Conservation (phyloP, 1,284 basidiomycete genomes). For the Fomitopsis betulina region DNA sequence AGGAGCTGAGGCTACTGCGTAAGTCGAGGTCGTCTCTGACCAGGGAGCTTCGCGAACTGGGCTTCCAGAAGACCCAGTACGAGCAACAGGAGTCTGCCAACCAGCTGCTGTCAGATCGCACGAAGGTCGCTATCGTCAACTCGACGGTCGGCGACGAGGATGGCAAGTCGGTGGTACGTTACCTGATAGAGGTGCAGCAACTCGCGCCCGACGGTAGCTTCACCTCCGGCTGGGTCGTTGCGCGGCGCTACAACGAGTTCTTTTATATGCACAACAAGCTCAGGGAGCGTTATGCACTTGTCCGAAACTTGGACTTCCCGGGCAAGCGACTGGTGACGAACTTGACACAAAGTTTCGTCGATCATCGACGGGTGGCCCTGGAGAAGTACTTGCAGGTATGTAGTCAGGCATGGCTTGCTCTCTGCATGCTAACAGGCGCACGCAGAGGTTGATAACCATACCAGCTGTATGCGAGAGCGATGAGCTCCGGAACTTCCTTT, state of each 20-base stretch:
- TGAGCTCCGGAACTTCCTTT: slow-evolving; percentile 84
- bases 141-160: slow-evolving; percentile 77
- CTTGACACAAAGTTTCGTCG: slow-evolving; percentile 80
- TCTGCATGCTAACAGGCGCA: not conserved
- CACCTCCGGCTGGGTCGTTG: slow-evolving; percentile 86
- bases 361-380: slow-evolving; percentile 71
- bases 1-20: slow-evolving; percentile 79
- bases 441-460: slow-evolving; percentile 69
- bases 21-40: slow-evolving; percentile 80
- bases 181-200: slow-evolving; percentile 90
- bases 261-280: slow-evolving; percentile 83
- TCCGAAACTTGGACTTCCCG: slow-evolving; percentile 79
- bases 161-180: slow-evolving; percentile 87
- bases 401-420: slow-evolving; percentile 4
- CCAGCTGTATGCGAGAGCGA: slow-evolving; percentile 78
- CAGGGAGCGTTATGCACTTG: slow-evolving; percentile 65
- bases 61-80: slow-evolving; percentile 88
- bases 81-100: slow-evolving; percentile 88
- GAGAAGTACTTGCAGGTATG: slow-evolving; percentile 88
- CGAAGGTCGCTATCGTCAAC: slow-evolving; percentile 73
- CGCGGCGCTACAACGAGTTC: slow-evolving; percentile 93
- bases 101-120: slow-evolving; percentile 75
- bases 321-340: slow-evolving; percentile 86
- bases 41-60: slow-evolving; percentile 78
- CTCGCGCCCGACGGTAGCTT: slow-evolving; percentile 71